phyloP scores from a whole-genome alignment of 2,329 filamentous ascomycete species.

The Blastomyces emzantsi region DNA sequence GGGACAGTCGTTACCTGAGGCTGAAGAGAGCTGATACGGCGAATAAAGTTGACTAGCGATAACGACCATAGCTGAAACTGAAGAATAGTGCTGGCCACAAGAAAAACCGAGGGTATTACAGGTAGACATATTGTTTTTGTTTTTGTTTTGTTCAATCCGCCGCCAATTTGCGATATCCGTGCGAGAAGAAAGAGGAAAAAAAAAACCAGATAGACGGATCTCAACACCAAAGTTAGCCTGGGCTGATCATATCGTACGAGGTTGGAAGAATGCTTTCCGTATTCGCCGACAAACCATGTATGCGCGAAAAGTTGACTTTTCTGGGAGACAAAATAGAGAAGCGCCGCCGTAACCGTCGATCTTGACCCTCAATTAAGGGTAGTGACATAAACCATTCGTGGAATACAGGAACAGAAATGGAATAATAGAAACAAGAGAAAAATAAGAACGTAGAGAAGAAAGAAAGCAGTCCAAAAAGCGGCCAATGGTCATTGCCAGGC shows the following conservation, averaged over 20 bases:
- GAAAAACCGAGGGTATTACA: slow-evolving; percentile 39
- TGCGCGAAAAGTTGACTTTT: slow-evolving; percentile 30
- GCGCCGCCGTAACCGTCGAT: slow-evolving; percentile 31
- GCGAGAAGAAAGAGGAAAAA: slow-evolving; percentile 29
- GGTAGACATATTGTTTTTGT: slow-evolving; percentile 27
- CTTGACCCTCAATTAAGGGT: slow-evolving; percentile 24
- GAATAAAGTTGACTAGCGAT: slow-evolving; percentile 35
- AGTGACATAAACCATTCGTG: slow-evolving; percentile 30
- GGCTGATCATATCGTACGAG: slow-evolving; percentile 24
- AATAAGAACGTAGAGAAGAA: slow-evolving; percentile 16
- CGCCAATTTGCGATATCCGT: slow-evolving; percentile 34
- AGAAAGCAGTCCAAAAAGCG: slow-evolving; percentile 5
- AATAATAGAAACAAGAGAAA: slow-evolving; percentile 20
- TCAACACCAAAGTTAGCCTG: slow-evolving; percentile 3
- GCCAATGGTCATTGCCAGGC: background rate
- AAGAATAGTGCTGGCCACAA: slow-evolving; percentile 36
- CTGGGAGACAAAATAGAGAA: slow-evolving; percentile 29
- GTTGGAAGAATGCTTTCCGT: slow-evolving; percentile 25
- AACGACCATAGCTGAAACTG: slow-evolving; percentile 32
- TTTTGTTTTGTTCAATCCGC: slow-evolving; percentile 31
- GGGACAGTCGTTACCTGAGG: slow-evolving; percentile 36
- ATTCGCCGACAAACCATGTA: slow-evolving; percentile 26
- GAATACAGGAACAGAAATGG: slow-evolving; percentile 24
- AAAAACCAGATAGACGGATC: slow-evolving; percentile 20
- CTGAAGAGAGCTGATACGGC: slow-evolving; percentile 31